These are phyloP conservation scores for Aegilops umbellulata DNA, from an alignment of 176 grass and related monocot species.

Conservation along the genomic window DNA sequence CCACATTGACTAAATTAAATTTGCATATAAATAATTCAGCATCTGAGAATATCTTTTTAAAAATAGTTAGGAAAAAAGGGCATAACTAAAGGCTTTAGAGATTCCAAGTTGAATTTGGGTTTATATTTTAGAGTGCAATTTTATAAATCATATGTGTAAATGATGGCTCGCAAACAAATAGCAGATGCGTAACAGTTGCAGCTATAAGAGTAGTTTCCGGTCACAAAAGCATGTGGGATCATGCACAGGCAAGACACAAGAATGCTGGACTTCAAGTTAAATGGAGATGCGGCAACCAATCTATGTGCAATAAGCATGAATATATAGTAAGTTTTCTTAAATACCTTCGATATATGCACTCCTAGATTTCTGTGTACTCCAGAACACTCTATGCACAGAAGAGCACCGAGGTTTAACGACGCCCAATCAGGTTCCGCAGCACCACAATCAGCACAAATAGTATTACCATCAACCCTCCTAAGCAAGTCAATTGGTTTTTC, in stretches of 20 bases:
- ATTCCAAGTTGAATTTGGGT: background rate
- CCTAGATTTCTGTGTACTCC: conserved; percentile 97
- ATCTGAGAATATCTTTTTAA: background rate
- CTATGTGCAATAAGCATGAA: background rate
- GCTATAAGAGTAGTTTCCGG: background rate
- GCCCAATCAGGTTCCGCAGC: conserved; percentile 94
- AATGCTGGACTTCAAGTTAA: background rate
- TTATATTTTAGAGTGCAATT: background rate
- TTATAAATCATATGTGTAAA: background rate
- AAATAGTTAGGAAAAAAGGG: conserved; percentile 12
- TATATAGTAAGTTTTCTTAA: conserved; percentile 18
- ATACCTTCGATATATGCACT: conserved; percentile 99
- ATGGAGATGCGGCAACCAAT: conserved; percentile 22
- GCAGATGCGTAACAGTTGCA: background rate
- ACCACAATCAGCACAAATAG: conserved; percentile 84
- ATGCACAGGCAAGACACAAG: conserved; percentile 12
- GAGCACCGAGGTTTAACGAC: conserved; percentile 89
- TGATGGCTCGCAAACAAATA: background rate
- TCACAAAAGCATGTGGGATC: background rate
- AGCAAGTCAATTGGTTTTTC: conserved; percentile 94
- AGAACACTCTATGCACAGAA: conserved; percentile 98
- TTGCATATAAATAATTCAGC: background rate
- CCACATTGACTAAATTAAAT: conserved; percentile 4
- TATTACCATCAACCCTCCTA: conserved; percentile 80
- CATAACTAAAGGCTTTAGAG: conserved; percentile 8